A percentile compares a stretch with the other conserved stretches of the same genome.
phyloP scores from a whole-genome alignment of 805 yeast species.

The Hanseniaspora lachancei region DNA sequence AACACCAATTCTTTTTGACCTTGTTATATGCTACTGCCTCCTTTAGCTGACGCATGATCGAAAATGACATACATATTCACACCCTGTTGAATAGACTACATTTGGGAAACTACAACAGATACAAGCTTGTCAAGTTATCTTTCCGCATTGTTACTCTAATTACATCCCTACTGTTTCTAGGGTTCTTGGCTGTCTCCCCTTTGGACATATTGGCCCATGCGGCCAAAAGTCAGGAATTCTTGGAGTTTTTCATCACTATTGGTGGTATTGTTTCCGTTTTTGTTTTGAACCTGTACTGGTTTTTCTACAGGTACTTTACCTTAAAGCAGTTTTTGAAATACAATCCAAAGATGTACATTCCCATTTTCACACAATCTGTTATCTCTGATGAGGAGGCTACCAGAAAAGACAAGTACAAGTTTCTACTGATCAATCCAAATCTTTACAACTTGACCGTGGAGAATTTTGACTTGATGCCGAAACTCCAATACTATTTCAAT shows the following conservation, averaged over 20 bases:
- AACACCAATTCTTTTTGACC: no score
- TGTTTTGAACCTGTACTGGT: conserved; percentile 36
- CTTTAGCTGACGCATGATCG: background rate
- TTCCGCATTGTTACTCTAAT: conserved; percentile 15
- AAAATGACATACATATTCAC: conserved; percentile 1
- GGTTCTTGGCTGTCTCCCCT: conserved; percentile 58
- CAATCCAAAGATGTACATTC: conserved; percentile 68
- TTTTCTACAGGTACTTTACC: conserved; percentile 46
- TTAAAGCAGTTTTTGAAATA: conserved; percentile 50
- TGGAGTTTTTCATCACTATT: conserved; percentile 66
- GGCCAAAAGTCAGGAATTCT: conserved; percentile 45
- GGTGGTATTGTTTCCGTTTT: conserved; percentile 54
- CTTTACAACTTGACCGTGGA: conserved; percentile 38
- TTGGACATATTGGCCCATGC: conserved; percentile 62
- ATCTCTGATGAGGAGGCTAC: conserved; percentile 32
- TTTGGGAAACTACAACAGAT: background rate
- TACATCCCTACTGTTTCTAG: conserved; percentile 34
- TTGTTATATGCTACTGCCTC: background rate
- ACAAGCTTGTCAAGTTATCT: background rate
- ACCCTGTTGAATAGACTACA: background rate
- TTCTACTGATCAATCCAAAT: conserved; percentile 32
- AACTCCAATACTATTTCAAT: conserved; percentile 22
- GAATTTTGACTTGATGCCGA: conserved; percentile 28
- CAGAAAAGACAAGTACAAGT: conserved; percentile 26
- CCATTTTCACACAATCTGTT: conserved; percentile 35